Conservation (phyloP, 305 asterid species). For the Fraxinus velutina region DNA sequence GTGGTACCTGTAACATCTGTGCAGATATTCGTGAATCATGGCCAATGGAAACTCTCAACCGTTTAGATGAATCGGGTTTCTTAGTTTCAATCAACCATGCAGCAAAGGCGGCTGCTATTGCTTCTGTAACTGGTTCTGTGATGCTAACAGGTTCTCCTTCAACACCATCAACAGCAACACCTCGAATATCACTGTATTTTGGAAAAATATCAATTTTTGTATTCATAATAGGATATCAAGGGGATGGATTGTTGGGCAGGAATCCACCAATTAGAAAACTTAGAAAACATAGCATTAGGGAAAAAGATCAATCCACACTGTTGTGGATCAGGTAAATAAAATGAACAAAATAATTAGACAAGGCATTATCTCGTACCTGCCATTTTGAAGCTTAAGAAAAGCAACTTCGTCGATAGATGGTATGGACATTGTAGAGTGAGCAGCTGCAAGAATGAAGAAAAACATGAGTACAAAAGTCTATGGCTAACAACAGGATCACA, state of each 20-base stretch:
- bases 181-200: constrained; percentile 80
- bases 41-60: constrained; percentile 79
- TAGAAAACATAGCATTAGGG: background rate
- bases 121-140: constrained; percentile 88
- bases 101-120: constrained; percentile 92
- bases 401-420: constrained; percentile 58
- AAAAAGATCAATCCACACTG: background rate
- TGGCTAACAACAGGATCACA: constrained; percentile 17
- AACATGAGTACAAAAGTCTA: constrained; percentile 22
- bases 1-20: constrained; percentile 70
- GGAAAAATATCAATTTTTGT: constrained; percentile 7
- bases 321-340: background rate
- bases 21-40: constrained; percentile 97
- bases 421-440: constrained; percentile 48
- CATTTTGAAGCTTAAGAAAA: constrained; percentile 97
- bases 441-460: constrained; percentile 56
- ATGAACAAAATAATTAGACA: background rate
- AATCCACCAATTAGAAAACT: background rate
- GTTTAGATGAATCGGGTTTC: constrained; percentile 50
- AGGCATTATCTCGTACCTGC: constrained; percentile 53
- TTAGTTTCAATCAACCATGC: constrained; percentile 79
- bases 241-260: constrained; percentile 8
- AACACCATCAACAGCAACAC: constrained; percentile 94
- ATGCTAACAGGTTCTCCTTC: constrained; percentile 84
- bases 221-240: constrained; percentile 1